A percentile compares a stretch with the other conserved stretches of the same genome.
Conservation (phyloP, 2,329 filamentous ascomycete species). For the Stachybotrys elegans region DNA sequence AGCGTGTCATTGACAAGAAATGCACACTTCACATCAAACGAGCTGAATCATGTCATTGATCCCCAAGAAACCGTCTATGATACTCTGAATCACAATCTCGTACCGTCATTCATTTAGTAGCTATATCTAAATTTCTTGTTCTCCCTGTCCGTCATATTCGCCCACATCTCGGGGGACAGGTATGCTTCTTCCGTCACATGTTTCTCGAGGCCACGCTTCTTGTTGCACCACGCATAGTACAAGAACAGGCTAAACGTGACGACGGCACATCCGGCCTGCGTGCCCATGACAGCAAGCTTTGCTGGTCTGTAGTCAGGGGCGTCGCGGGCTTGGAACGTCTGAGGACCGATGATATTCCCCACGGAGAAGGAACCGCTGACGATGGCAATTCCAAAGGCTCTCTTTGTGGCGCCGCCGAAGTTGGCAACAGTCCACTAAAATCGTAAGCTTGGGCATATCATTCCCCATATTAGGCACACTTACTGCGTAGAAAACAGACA, state of each 20-base stretch:
- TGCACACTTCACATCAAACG: too few relatives aligned
- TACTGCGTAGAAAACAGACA: conserved; percentile 41
- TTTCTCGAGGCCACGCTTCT: conserved; percentile 23
- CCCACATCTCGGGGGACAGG: conserved; percentile 38
- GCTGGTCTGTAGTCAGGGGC: conserved; percentile 48
- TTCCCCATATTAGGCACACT: too few relatives aligned
- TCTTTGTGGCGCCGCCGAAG: conserved; percentile 46
- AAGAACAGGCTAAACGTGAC: conserved; percentile 38
- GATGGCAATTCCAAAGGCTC: conserved; percentile 43
- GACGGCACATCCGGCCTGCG: conserved; percentile 36
- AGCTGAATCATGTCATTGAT: too few relatives aligned
- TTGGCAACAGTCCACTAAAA: conserved; percentile 43
- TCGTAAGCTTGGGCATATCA: not conserved
- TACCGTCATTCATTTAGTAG: conserved; percentile 27
- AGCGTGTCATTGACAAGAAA: too few relatives aligned
- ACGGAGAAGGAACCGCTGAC: conserved; percentile 46
- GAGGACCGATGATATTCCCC: conserved; percentile 52
- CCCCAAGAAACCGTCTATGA: too few relatives aligned
- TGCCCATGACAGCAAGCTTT: conserved; percentile 50
- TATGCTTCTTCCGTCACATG: conserved; percentile 33
- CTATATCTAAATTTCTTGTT: conserved; percentile 53
- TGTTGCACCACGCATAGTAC: conserved; percentile 48
- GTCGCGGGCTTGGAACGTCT: conserved; percentile 49
- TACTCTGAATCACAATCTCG: too few relatives aligned
- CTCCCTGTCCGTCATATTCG: conserved; percentile 49